Conservation (phyloP, 2,329 filamentous ascomycete genomes). For the Alternaria alternata region DNA sequence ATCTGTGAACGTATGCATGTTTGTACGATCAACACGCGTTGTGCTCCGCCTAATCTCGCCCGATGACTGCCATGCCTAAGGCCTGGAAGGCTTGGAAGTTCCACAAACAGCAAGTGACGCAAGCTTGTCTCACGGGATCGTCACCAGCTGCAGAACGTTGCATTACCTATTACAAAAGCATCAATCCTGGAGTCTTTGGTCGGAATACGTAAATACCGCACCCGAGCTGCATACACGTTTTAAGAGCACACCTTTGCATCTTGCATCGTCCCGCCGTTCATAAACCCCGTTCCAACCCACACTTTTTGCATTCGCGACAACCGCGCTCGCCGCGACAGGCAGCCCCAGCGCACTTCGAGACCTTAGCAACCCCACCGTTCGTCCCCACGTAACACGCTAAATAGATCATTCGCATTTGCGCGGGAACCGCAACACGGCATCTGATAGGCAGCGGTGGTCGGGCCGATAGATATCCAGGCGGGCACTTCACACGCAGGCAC, state of each 20-base stretch:
- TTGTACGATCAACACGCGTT: background rate
- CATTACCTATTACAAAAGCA: background rate
- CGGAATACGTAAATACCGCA: constrained; percentile 4
- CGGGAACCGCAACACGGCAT: constrained; percentile 24
- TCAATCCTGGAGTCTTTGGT: background rate
- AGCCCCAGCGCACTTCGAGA: constrained; percentile 8
- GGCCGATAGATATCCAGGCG: constrained; percentile 26
- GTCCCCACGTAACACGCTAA: constrained; percentile 30
- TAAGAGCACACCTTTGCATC: background rate
- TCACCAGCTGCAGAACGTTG: constrained; percentile 4
- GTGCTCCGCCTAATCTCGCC: background rate
- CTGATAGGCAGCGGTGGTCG: constrained; percentile 34
- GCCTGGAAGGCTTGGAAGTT: background rate
- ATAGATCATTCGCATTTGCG: constrained; percentile 32
- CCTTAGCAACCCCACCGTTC: constrained; percentile 21
- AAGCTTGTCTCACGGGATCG: constrained; percentile 9
- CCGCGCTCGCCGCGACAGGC: constrained; percentile 32
- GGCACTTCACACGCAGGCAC: constrained; percentile 29
- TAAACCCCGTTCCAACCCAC: background rate
- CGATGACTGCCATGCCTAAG: constrained; percentile 5
- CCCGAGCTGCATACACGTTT: background rate
- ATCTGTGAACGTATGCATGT: background rate
- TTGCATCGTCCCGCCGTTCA: background rate
- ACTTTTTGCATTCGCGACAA: constrained; percentile 17
- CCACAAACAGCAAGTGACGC: constrained; percentile 5